Conservation (phyloP, 2,329 filamentous ascomycete genomes). For the Elsinoe necatrix region DNA sequence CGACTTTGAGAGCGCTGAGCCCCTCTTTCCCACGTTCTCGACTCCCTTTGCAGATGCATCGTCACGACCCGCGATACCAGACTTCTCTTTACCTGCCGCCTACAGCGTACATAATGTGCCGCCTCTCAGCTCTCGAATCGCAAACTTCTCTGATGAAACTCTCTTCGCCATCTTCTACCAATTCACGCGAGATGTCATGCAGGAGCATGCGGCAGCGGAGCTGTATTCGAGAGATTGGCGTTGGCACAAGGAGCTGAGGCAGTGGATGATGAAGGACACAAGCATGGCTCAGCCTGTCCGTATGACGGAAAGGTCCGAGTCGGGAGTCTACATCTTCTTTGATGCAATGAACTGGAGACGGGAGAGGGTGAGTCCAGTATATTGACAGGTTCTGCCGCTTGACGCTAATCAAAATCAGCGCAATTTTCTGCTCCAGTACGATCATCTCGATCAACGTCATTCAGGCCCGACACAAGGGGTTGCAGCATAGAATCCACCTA, state of each 20-base stretch:
- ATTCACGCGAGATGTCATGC: constrained; percentile 55
- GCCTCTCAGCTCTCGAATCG: constrained; percentile 39
- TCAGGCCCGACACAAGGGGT: constrained; percentile 16
- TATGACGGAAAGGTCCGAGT: constrained; percentile 40
- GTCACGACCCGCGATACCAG: constrained; percentile 52
- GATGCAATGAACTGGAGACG: constrained; percentile 46
- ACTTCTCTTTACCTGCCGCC: constrained; percentile 54
- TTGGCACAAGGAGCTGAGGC: constrained; percentile 46
- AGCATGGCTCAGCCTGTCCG: constrained; percentile 36
- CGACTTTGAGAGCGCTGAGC: constrained; percentile 47
- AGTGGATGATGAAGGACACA: constrained; percentile 49
- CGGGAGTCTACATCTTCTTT: constrained; percentile 48
- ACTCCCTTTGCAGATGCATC: constrained; percentile 54
- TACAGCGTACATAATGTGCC: constrained; percentile 61
- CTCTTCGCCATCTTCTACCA: constrained; percentile 64
- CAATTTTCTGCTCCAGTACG: constrained; percentile 46
- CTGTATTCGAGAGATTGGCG: constrained; percentile 47
- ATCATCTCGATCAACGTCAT: constrained; percentile 41
- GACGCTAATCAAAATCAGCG: constrained; percentile 27
- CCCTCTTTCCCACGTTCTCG: constrained; percentile 55
- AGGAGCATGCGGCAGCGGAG: constrained; percentile 57
- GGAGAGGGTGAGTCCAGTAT: constrained; percentile 34
- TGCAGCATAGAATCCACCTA: not conserved
- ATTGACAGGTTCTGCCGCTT: constrained; percentile 5
- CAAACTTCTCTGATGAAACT: constrained; percentile 44